Conservation (phyloP, 169 alveolate species). For the Plasmodium relictum region DNA sequence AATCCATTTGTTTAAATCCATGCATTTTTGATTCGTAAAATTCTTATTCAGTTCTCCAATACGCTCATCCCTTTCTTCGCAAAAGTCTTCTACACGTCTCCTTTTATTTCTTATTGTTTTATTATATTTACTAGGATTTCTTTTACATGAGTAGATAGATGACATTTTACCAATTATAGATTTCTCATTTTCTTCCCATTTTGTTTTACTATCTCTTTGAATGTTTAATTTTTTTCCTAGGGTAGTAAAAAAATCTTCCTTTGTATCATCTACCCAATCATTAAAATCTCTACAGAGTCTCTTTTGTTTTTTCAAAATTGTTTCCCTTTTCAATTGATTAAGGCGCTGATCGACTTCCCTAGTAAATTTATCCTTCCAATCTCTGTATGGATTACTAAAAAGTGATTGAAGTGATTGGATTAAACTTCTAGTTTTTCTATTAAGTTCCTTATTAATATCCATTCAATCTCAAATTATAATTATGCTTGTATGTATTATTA, state of each 20-base stretch:
- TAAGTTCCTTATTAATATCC: no score
- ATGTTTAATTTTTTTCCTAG: background rate
- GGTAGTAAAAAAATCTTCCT: background rate
- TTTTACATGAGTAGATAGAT: background rate
- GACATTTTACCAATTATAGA: background rate
- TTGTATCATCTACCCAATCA: background rate
- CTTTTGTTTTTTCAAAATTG: background rate
- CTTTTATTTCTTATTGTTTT: background rate
- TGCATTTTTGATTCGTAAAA: background rate
- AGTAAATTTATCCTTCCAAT: no score
- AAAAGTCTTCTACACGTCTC: background rate
- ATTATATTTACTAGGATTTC: background rate
- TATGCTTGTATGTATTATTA: no score
- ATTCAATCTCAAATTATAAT: no score
- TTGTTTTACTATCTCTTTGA: background rate
- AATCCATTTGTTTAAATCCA: background rate
- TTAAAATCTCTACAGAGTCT: background rate
- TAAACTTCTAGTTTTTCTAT: no score
- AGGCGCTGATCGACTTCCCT: background rate
- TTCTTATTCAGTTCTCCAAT: background rate
- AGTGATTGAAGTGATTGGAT: no score
- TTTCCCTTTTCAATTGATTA: background rate
- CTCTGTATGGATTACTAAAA: no score
- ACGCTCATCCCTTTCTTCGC: background rate
- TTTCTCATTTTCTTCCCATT: background rate